Percentiles rank a stretch among this genome's conserved stretches.
phyloP scores from a whole-genome alignment of 257 asterid genomes.

The Nicotiana knightiana region DNA sequence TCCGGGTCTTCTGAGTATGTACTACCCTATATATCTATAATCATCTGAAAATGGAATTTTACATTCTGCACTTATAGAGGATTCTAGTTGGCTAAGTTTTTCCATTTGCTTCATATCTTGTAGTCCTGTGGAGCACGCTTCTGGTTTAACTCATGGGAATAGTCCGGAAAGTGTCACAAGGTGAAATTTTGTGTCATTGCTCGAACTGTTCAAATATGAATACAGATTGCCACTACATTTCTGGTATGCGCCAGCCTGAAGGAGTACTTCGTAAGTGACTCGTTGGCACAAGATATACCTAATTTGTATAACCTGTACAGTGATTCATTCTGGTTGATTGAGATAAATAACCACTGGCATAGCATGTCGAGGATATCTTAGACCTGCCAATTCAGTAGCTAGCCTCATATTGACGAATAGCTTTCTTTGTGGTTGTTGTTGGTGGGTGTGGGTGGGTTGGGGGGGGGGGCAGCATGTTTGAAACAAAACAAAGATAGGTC shows the following conservation, averaged over 20 bases:
- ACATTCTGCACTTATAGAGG: neutral
- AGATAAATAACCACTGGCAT: neutral
- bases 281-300: neutral
- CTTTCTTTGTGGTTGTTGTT: neutral
- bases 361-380: neutral
- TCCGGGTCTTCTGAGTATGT: constrained; percentile 31
- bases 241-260: neutral
- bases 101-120: neutral
- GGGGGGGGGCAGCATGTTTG: neutral
- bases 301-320: neutral
- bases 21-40: neutral
- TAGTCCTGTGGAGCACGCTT: constrained; percentile 11
- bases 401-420: neutral
- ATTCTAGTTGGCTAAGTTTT: neutral
- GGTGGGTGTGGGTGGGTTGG: too few species aligned
- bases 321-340: neutral
- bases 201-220: neutral
- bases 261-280: neutral
- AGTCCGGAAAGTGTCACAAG: neutral
- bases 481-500: neutral
- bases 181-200: neutral
- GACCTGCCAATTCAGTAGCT: neutral
- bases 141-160: neutral
- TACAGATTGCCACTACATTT: neutral
- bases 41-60: neutral